Evolutionary conservation across 495 filamentous ascomycete species (phyloP).

Genomic region (Paragyromitra xinjiangensis): DNA sequence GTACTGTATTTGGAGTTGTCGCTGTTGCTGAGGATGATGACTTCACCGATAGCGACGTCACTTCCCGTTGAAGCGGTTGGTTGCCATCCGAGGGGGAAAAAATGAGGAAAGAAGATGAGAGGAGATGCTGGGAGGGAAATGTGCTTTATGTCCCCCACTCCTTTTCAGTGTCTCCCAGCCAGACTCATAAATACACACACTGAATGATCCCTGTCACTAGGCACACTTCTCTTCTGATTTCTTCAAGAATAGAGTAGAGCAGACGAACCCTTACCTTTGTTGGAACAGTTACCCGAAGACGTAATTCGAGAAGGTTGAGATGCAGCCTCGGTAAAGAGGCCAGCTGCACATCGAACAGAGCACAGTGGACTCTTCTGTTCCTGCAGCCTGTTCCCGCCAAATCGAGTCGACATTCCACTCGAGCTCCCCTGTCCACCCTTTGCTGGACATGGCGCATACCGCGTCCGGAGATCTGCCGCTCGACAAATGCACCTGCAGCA

Average conservation of each 20-base stretch:
- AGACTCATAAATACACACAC: constrained; percentile 15
- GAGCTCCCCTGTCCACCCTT: not conserved
- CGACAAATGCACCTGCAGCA: constrained; percentile 1
- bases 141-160: not conserved
- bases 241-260: constrained; percentile 16
- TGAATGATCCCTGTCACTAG: not conserved
- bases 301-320: constrained; percentile 3
- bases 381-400: constrained; percentile 15
- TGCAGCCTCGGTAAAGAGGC: not conserved
- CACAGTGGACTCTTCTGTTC: constrained; percentile 24
- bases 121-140: not conserved
- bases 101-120: not conserved
- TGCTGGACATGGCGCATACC: not conserved
- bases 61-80: not conserved
- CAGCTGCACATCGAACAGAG: constrained; percentile 11
- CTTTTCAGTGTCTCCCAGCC: too few species aligned
- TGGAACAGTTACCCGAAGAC: constrained; percentile 25
- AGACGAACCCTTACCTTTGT: constrained; percentile 6
- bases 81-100: not conserved
- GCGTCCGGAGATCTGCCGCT: not conserved
- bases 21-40: not conserved
- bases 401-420: constrained; percentile 3
- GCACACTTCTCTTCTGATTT: not conserved
- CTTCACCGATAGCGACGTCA: not conserved
- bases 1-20: not conserved